phyloP scores from a whole-genome alignment of 371 early-diverging fungal genomes.

The Mucor velutinosus region DNA sequence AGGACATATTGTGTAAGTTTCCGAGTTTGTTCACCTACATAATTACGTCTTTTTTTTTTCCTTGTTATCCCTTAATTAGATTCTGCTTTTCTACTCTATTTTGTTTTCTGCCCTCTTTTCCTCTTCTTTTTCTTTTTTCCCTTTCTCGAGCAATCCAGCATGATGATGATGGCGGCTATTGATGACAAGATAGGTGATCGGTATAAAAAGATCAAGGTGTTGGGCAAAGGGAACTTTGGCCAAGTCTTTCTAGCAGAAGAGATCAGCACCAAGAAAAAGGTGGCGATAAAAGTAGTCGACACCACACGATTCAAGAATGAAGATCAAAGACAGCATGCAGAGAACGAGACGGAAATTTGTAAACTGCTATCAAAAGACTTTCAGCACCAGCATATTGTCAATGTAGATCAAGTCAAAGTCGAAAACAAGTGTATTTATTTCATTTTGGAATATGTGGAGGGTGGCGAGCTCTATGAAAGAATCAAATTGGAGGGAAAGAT shows the following conservation, averaged over 20 bases:
- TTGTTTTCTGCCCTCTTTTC: neutral
- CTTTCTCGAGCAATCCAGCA: neutral
- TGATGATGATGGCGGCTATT: neutral
- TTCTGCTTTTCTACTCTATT: neutral
- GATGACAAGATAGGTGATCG: conserved; percentile 4
- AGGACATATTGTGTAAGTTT: conserved; percentile 12
- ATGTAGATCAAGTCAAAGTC: conserved; percentile 87
- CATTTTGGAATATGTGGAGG: conserved; percentile 95
- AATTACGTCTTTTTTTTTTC: neutral
- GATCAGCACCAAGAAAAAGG: conserved; percentile 57
- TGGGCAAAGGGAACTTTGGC: conserved; percentile 96
- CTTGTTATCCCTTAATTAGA: conserved; percentile 18
- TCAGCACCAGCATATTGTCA: conserved; percentile 62
- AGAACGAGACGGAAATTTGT: conserved; percentile 53
- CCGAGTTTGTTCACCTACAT: conserved; percentile 5
- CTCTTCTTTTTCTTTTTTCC: neutral
- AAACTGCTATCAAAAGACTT: conserved; percentile 45
- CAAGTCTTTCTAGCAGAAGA: conserved; percentile 85
- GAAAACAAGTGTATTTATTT: conserved; percentile 74
- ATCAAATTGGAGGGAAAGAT: conserved; percentile 86
- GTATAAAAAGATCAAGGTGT: conserved; percentile 14
- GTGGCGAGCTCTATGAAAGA: conserved; percentile 96
- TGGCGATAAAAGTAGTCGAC: conserved; percentile 80
- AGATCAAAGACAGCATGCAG: conserved; percentile 91
- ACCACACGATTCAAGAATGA: conserved; percentile 94